Evolutionary conservation across 2,329 filamentous ascomycete genomes (phyloP), one percentile per base, ranked within the genome.

Genomic region (Verticillium albo-atrum): DNA sequence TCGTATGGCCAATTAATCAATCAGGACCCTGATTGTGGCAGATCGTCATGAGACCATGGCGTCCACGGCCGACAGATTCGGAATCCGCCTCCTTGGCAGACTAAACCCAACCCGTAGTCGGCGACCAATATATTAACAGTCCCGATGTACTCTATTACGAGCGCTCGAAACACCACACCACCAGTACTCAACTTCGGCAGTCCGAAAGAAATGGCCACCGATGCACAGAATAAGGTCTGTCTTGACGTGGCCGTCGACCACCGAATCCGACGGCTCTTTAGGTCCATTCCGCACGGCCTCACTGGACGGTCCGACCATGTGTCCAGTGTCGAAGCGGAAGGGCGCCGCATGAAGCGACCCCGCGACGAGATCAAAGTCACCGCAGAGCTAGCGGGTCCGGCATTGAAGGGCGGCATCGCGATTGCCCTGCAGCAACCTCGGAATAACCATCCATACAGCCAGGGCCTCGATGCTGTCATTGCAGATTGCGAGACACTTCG

Each of bases 401-500:
- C 59, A 5, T 23, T 26, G 15, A 62, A 54, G 27, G 64, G 64
- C 25, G 64, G 64, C 50, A 64, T 66, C 56, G 63, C 51, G 28
- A 47, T 66, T 25, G 34, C 56, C 23, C 58, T 66, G 10, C 64
- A 66, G 53, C 61, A 66, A 54, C 64, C 64, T 9, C 64, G 64
- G 14, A 15, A 53, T 3, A 60, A 63, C 9, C 64, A 66, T 42
- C 63, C 61, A 23, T 64, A 63, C 47, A 50, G 57, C 7, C 20
- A 60, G 27, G 64, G 64, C 17, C 15, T 62, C 28, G 57, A 58
- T n/a, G 57, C 58, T 23, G 64, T 66, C 6, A 61, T 66, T 14
- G 56, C 60, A 5, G 61, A 63, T 50, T 66, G 64, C 56, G 47
- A 61, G 20, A 63, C 58, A 6, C 58, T 65, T 7, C 32, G 47